Percentiles rank a stretch among this genome's conserved stretches.
phyloP scores from a whole-genome alignment of 177 flowering plant genomes.

The Vitis hybrid region DNA sequence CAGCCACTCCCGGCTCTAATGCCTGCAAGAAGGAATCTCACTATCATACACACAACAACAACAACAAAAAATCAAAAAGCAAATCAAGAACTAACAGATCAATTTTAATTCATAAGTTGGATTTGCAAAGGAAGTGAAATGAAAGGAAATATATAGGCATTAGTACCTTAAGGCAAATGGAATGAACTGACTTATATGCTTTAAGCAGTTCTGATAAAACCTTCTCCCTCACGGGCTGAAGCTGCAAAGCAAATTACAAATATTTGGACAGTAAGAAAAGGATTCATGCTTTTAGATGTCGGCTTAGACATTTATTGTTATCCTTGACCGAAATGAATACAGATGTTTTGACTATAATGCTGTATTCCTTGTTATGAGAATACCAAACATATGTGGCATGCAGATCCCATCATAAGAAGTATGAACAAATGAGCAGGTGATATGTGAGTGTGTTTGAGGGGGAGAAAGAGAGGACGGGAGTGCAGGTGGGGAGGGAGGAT shows the following conservation, averaged over 20 bases:
- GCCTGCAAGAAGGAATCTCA: neutral
- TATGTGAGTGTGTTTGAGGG: no score
- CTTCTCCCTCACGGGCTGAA: neutral
- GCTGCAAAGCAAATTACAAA: neutral
- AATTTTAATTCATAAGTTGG: no score
- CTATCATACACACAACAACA: neutral
- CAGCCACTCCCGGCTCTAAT: neutral
- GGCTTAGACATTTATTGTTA: no score
- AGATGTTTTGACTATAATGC: no score
- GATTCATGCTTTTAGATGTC: neutral
- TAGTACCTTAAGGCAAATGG: neutral
- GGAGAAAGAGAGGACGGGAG: no score
- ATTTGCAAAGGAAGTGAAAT: neutral
- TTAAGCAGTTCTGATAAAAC: neutral
- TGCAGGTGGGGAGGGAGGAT: no score
- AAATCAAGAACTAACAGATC: neutral
- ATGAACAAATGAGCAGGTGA: no score
- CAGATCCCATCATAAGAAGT: no score
- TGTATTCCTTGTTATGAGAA: no score
- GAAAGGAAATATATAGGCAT: neutral
- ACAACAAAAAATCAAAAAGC: neutral
- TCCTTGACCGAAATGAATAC: no score
- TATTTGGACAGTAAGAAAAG: neutral
- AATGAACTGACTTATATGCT: neutral
- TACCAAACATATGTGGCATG: no score